Percentiles rank a stretch among this genome's conserved stretches.
Conservation (phyloP, 1,284 basidiomycete genomes). For the Ceratobasidium sp. region DNA sequence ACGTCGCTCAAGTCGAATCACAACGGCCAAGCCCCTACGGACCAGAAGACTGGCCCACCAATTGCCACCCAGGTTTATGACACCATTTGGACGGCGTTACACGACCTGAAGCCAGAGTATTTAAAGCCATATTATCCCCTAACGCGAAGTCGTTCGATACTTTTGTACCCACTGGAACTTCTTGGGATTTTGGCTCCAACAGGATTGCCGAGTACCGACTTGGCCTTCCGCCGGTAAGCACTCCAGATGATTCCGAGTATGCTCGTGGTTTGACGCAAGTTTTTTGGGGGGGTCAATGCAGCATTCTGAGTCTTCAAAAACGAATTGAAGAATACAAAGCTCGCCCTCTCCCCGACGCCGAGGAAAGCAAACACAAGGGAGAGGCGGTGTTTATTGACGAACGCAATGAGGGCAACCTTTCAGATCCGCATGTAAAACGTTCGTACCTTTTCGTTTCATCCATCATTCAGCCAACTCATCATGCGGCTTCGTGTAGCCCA, state of each 20-base stretch:
- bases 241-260: not conserved
- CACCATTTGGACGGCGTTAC: conserved; percentile 74
- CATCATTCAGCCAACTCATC: not conserved
- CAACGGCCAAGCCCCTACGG: not conserved
- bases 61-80: not conserved
- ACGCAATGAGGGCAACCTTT: not conserved
- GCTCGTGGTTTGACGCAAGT: not conserved
- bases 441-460: not conserved
- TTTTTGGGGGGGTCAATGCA: not conserved
- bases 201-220: conserved; percentile 4
- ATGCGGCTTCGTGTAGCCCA: not conserved
- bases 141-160: conserved; percentile 63
- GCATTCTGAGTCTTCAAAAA: conserved; percentile 4
- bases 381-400: not conserved
- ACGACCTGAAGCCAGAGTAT: conserved; percentile 72
- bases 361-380: not conserved
- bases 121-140: conserved; percentile 87
- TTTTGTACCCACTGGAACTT: conserved; percentile 21
- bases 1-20: conserved; percentile 7
- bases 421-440: not conserved
- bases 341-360: conserved; percentile 20
- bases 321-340: conserved; percentile 13
- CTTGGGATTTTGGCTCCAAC: conserved; percentile 13
- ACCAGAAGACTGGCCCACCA: not conserved
- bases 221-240: conserved; percentile 18